A percentile compares a stretch with the other conserved stretches of the same genome.
phyloP scores from a whole-genome alignment of 2,329 filamentous ascomycete genomes.

The Stachybotrys echinatus region DNA sequence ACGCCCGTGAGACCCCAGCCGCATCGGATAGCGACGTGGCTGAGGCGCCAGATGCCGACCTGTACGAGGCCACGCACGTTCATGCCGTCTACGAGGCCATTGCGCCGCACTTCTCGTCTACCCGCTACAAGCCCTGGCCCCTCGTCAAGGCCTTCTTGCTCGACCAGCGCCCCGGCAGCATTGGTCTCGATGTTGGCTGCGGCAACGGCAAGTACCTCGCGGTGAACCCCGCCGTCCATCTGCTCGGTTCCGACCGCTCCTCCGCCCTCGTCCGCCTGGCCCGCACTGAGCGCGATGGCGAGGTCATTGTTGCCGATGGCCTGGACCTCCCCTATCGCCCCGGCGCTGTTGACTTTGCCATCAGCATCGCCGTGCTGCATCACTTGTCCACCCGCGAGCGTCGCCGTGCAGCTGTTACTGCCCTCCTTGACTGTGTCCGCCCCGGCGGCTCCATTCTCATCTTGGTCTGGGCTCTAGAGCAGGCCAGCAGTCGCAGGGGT shows the following conservation, averaged over 20 bases:
- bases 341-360: conserved; percentile 67
- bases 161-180: conserved; percentile 58
- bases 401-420: conserved; percentile 65
- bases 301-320: conserved; percentile 74
- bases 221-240: conserved; percentile 71
- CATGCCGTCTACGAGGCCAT: conserved; percentile 89
- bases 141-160: conserved; percentile 76
- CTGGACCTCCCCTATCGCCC: conserved; percentile 74
- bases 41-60: conserved; percentile 28
- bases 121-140: conserved; percentile 83
- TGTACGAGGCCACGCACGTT: conserved; percentile 82
- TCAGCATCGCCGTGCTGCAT: conserved; percentile 91
- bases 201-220: conserved; percentile 94
- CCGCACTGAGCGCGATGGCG: conserved; percentile 42
- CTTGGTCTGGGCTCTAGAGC: conserved; percentile 95
- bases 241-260: conserved; percentile 81
- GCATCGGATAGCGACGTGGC: background rate
- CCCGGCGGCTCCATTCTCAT: conserved; percentile 68
- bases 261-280: conserved; percentile 49
- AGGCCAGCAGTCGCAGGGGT: conserved; percentile 76
- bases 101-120: conserved; percentile 77
- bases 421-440: conserved; percentile 63
- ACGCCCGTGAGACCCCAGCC: background rate
- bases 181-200: conserved; percentile 90
- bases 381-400: conserved; percentile 77